phyloP scores from a whole-genome alignment of 75 land plant genomes.

The Larix kaempferi region DNA sequence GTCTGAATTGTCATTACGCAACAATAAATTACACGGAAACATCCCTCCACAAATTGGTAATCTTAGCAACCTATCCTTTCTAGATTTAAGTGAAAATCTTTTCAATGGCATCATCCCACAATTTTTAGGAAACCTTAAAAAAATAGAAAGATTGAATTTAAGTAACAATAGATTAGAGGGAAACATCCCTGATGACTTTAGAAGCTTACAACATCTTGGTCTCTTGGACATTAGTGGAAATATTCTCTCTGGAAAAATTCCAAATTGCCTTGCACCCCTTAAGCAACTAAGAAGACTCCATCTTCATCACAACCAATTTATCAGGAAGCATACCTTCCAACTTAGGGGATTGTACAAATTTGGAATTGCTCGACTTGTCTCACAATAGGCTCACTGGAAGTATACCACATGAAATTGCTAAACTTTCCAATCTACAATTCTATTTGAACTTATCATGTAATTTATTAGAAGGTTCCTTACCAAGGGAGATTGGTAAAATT shows the following conservation, averaged over 20 bases:
- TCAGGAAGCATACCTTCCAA: slow-evolving; percentile 21
- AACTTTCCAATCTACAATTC: slow-evolving; percentile 2
- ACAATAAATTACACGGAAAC: neutral
- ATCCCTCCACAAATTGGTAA: slow-evolving; percentile 3
- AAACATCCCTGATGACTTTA: slow-evolving; percentile 18
- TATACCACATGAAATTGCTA: slow-evolving; percentile 13
- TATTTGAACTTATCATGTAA: slow-evolving; percentile 7
- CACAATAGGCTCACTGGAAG: slow-evolving; percentile 6
- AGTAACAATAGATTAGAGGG: slow-evolving; percentile 18
- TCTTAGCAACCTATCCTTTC: neutral
- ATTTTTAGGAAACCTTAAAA: neutral
- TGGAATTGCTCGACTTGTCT: slow-evolving; percentile 11
- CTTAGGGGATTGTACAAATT: neutral
- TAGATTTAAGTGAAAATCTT: slow-evolving; percentile 18
- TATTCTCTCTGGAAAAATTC: slow-evolving; percentile 21
- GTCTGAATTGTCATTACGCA: neutral
- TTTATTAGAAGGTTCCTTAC: slow-evolving; percentile 18
- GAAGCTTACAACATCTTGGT: slow-evolving; percentile 13
- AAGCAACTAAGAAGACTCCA: slow-evolving; percentile 5
- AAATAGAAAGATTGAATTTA: slow-evolving; percentile 14
- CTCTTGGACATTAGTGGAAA: slow-evolving; percentile 15
- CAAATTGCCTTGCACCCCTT: neutral
- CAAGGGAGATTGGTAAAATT: slow-evolving; percentile 12
- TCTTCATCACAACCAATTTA: slow-evolving; percentile 15
- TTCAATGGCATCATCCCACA: slow-evolving; percentile 17